Percentiles rank a stretch among this genome's conserved stretches.
Evolutionary conservation across 2,329 filamentous ascomycete genomes (phyloP).

Genomic region (Pseudocercospora vitis): DNA sequence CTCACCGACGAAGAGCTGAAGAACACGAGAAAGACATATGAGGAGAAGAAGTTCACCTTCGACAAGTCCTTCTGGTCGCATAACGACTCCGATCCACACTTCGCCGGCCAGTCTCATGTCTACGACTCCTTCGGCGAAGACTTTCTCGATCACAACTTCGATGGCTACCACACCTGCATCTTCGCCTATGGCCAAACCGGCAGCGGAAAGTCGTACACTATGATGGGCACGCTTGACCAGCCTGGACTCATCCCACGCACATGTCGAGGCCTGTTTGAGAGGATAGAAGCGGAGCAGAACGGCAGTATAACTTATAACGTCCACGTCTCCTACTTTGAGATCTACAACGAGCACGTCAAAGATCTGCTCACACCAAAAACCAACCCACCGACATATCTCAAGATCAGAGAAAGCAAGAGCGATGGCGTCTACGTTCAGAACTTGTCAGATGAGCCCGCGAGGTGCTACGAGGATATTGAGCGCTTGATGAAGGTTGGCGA

Average conservation of each 20-base stretch:
- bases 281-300: slow-evolving; percentile 80
- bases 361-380: slow-evolving; percentile 82
- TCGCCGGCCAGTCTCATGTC: slow-evolving; percentile 87
- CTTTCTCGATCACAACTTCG: slow-evolving; percentile 98
- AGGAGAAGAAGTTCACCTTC: slow-evolving; percentile 92
- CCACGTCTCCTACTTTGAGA: slow-evolving; percentile 96
- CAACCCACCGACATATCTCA: slow-evolving; percentile 84
- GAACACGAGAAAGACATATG: slow-evolving; percentile 70
- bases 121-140: slow-evolving; percentile 94
- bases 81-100: slow-evolving; percentile 73
- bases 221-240: slow-evolving; percentile 84
- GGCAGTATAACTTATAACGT: slow-evolving; percentile 96
- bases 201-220: slow-evolving; percentile 96
- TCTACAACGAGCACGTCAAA: slow-evolving; percentile 98
- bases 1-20: slow-evolving; percentile 30
- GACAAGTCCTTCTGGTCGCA: slow-evolving; percentile 99
- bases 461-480: slow-evolving; percentile 82
- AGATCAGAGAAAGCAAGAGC: slow-evolving; percentile 91
- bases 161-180: slow-evolving; percentile 98
- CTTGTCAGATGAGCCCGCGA: slow-evolving; percentile 87
- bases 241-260: slow-evolving; percentile 92
- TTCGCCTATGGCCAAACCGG: slow-evolving; percentile 98
- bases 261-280: slow-evolving; percentile 92
- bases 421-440: slow-evolving; percentile 98
- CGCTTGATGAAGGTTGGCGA: slow-evolving; percentile 90